These are phyloP conservation scores for Aphanoascus verrucosus DNA, from an alignment of 2,329 filamentous ascomycete species.

Conservation along the genomic window DNA sequence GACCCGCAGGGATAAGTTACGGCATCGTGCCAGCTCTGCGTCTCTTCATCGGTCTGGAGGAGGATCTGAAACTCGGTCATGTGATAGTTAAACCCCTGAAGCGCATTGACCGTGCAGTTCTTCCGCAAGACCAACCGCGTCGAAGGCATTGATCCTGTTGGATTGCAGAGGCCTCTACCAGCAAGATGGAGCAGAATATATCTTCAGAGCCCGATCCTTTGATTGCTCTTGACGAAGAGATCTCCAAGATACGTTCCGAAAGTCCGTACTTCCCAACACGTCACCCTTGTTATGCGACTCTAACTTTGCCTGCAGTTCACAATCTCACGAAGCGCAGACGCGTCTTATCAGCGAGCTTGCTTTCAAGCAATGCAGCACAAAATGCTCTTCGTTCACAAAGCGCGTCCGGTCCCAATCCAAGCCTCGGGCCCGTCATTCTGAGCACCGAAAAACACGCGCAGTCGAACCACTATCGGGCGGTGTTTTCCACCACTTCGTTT, in stretches of 20 bases:
- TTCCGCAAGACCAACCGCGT: background rate
- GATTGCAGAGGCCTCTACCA: background rate
- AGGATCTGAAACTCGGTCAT: background rate
- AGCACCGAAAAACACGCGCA: slow-evolving; percentile 26
- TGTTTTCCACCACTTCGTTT: slow-evolving; percentile 37
- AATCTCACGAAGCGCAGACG: slow-evolving; percentile 31
- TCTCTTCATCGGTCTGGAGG: background rate
- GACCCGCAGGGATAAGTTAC: background rate
- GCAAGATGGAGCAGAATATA: background rate
- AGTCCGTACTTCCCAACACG: slow-evolving; percentile 24
- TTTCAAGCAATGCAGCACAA: slow-evolving; percentile 32
- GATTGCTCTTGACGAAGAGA: slow-evolving; percentile 31
- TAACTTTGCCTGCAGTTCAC: slow-evolving; percentile 24
- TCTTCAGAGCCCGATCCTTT: slow-evolving; percentile 3
- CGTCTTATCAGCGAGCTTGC: slow-evolving; percentile 33
- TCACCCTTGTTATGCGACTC: background rate
- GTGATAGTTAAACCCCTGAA: background rate
- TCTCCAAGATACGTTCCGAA: slow-evolving; percentile 32
- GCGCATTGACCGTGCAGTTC: background rate
- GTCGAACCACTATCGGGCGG: slow-evolving; percentile 35
- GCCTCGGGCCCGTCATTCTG: slow-evolving; percentile 27
- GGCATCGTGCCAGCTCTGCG: background rate
- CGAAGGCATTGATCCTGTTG: background rate
- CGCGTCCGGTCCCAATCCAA: slow-evolving; percentile 15
- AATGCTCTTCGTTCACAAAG: slow-evolving; percentile 20